Percentiles rank a stretch among this genome's conserved stretches.
Conservation (phyloP, 441 rosid species). For the Euphorbia schlechtendalii region DNA sequence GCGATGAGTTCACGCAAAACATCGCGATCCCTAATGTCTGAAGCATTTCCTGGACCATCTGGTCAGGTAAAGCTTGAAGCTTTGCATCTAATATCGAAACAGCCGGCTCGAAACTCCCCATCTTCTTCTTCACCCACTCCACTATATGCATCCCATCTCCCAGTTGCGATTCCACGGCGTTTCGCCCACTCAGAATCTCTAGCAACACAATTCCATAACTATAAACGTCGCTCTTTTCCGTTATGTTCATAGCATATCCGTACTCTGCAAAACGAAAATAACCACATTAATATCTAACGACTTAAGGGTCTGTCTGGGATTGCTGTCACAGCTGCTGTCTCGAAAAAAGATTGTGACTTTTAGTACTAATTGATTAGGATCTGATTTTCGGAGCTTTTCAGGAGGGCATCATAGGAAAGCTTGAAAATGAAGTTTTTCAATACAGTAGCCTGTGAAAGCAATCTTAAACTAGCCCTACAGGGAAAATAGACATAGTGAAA, state of each 20-base stretch:
- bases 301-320: too few relatives aligned
- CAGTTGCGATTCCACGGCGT: slow-evolving; percentile 58
- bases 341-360: too few relatives aligned
- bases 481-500: not conserved
- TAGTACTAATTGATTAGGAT: too few relatives aligned
- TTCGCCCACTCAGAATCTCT: slow-evolving; percentile 78
- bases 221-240: slow-evolving; percentile 92
- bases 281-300: slow-evolving; percentile 2
- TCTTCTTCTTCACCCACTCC: slow-evolving; percentile 90
- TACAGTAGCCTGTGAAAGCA: too few relatives aligned
- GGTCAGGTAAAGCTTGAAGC: slow-evolving; percentile 80
- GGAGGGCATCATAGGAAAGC: too few relatives aligned
- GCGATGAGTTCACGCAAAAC: slow-evolving; percentile 89
- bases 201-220: slow-evolving; percentile 86
- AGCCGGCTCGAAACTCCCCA: slow-evolving; percentile 92
- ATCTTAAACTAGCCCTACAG: too few relatives aligned
- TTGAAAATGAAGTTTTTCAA: too few relatives aligned
- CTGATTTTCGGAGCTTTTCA: too few relatives aligned
- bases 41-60: slow-evolving; percentile 91
- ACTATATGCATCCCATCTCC: slow-evolving; percentile 87
- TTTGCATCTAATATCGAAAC: slow-evolving; percentile 59
- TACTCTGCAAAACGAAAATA: slow-evolving; percentile 52
- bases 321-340: too few relatives aligned
- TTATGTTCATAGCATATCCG: slow-evolving; percentile 89
- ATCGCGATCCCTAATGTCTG: slow-evolving; percentile 88